Evolutionary conservation across 192 early-diverging fungal genomes (phyloP), one percentile per base, ranked within the genome.

Genomic region (Umbelopsis sp.): DNA sequence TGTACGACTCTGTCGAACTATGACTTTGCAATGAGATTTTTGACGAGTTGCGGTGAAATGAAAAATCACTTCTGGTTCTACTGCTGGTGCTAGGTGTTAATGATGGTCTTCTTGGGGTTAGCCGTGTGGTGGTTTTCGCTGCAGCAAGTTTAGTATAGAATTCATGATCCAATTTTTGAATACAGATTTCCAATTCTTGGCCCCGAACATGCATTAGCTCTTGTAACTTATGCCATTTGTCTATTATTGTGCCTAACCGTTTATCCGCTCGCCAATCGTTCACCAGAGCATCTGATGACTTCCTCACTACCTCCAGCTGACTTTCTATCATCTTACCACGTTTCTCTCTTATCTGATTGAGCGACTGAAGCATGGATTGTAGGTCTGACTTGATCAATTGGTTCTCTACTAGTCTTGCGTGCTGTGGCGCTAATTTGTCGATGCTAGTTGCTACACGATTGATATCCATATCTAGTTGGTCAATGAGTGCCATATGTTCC

Each of bases 211-310:
- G 35, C 16, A 85, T 81, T 9, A 71, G 41, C 2, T 55, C 67
- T 70, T 84, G 81, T 18, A 84, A 49, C 37, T 80, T 80, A 33
- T 70, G 49, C 84, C 85, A 88, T 46, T 78, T 74, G 52, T 86
- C 83, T 5, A 72, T 73, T 0, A 77, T 72, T 3, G 78, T 72
- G 21, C 82, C 78, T 20, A 83, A 55, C 25, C 79, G 83, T 20
- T 78, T 61, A 2, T 81, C 76, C 49, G 86, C 76, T 67, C 80
- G 45, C 83, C 83, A 84, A 55, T 84, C 83, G 16, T 80, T 71
- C 64, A 66, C 44, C 6, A 77, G 16, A 8, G 16, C 33, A 15
- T 73, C 68, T n/a, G 76, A 35, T 21, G 55, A 33, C 15, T 33
- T 27, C 50, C 49, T 67, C 0, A 44, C 50, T 7, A 67, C 67